Conservation (phyloP, 768 basidiomycete genomes). For the Cyclocybe cylindracea region DNA sequence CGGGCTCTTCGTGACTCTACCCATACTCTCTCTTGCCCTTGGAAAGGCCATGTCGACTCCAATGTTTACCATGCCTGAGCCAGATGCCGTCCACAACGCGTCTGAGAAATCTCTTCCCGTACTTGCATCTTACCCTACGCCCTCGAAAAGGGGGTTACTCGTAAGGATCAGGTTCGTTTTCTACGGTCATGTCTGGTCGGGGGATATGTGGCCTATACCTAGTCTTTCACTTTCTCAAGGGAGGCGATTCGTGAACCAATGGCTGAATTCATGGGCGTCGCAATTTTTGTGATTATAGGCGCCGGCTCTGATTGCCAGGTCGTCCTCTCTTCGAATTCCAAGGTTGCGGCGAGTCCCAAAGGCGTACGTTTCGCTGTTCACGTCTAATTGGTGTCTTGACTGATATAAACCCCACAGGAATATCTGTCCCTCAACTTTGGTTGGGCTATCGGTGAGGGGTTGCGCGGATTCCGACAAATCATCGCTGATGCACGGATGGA, state of each 20-base stretch:
- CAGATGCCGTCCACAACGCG: too few species aligned
- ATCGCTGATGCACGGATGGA: background rate
- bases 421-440: constrained; percentile 49
- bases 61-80: too few species aligned
- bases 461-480: background rate
- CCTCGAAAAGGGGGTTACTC: too few species aligned
- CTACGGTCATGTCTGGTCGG: too few species aligned
- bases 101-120: too few species aligned
- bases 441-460: constrained; percentile 23
- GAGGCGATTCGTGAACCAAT: constrained; percentile 50
- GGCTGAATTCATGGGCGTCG: constrained; percentile 63
- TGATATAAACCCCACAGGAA: constrained; percentile 27
- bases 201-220: background rate
- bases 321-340: constrained; percentile 46
- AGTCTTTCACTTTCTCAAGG: background rate
- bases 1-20: too few species aligned
- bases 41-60: too few species aligned
- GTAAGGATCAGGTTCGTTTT: too few species aligned
- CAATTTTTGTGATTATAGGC: constrained; percentile 59
- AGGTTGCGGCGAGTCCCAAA: constrained; percentile 46
- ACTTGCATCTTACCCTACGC: too few species aligned
- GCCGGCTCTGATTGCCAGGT: constrained; percentile 57
- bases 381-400: background rate
- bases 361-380: constrained; percentile 41
- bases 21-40: too few species aligned